A percentile compares a stretch with the other conserved stretches of the same genome.
These are phyloP conservation scores for Candida vaughaniae DNA, from an alignment of 805 yeast species.

Conservation along the genomic window DNA sequence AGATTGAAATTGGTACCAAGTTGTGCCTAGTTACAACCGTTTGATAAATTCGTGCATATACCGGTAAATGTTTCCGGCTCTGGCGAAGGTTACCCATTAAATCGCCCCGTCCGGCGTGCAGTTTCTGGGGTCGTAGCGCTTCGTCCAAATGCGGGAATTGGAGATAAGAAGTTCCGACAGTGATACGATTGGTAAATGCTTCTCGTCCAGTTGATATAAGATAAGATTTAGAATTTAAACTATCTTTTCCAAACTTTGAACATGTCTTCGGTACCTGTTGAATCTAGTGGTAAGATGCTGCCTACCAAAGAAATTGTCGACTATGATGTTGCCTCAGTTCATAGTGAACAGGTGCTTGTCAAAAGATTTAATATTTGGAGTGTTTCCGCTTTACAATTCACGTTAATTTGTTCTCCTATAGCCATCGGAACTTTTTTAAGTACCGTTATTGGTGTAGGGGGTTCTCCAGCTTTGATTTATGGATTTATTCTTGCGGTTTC, in stretches of 20 bases:
- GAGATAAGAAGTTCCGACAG: no score
- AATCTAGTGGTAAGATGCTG: not conserved
- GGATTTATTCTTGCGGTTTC: constrained; percentile 19
- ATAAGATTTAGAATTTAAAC: no score
- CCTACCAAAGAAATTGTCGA: not conserved
- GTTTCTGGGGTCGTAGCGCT: no score
- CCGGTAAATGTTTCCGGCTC: no score
- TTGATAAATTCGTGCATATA: no score
- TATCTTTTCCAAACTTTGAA: not conserved
- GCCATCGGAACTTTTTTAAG: constrained; percentile 22
- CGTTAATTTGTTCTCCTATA: constrained; percentile 19
- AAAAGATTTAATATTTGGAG: constrained; percentile 17
- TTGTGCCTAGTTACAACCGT: no score
- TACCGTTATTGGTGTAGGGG: constrained; percentile 23
- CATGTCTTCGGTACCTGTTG: not conserved
- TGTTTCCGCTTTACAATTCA: constrained; percentile 17
- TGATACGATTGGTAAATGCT: no score
- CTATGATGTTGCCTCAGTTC: not conserved
- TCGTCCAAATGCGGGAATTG: no score
- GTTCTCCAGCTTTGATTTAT: constrained; percentile 20
- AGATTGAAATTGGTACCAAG: no score
- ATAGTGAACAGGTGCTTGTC: constrained; percentile 3
- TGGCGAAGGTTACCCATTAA: no score
- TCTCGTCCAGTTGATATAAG: no score
- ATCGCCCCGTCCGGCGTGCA: no score